These are phyloP conservation scores for Podila clonocystis DNA, from an alignment of 192 early-diverging fungal genomes.

Conservation along the genomic window DNA sequence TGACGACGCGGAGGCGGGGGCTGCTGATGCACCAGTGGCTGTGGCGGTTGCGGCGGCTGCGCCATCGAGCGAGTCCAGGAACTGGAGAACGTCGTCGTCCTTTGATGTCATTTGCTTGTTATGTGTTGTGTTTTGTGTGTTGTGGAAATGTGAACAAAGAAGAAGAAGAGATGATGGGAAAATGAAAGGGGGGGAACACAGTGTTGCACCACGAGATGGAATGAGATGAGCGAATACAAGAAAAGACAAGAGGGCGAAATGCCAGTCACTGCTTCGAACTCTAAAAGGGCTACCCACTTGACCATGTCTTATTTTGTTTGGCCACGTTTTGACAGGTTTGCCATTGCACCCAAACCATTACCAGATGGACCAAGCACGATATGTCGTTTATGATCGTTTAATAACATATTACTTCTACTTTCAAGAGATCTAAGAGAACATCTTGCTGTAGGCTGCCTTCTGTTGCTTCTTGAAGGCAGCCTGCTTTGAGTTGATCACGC, in stretches of 20 bases:
- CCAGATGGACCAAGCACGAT: too few species aligned
- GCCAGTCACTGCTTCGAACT: too few species aligned
- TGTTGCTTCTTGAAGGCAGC: conserved; percentile 48
- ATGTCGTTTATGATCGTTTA: background rate
- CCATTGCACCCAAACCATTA: background rate
- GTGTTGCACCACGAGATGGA: background rate
- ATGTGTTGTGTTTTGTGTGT: background rate
- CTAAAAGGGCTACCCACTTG: too few species aligned
- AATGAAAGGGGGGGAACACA: background rate
- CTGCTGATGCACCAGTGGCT: background rate
- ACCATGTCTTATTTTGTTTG: background rate
- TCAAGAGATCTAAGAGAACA: conserved; percentile 27
- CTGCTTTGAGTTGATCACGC: conserved; percentile 31
- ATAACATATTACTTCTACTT: background rate
- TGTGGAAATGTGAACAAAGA: background rate
- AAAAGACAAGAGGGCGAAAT: background rate
- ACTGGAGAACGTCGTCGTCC: conserved; percentile 55
- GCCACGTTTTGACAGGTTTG: background rate
- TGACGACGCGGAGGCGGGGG: background rate
- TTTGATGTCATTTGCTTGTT: conserved; percentile 27
- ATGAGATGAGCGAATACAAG: background rate
- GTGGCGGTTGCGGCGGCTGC: conserved; percentile 9
- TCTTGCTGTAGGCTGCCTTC: conserved; percentile 50
- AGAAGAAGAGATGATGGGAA: background rate
- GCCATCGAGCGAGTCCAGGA: conserved; percentile 53